Evolutionary conservation across 371 early-diverging fungal genomes (phyloP), one percentile per base, ranked within the genome.

Genomic region (Mucor plumbeus): DNA sequence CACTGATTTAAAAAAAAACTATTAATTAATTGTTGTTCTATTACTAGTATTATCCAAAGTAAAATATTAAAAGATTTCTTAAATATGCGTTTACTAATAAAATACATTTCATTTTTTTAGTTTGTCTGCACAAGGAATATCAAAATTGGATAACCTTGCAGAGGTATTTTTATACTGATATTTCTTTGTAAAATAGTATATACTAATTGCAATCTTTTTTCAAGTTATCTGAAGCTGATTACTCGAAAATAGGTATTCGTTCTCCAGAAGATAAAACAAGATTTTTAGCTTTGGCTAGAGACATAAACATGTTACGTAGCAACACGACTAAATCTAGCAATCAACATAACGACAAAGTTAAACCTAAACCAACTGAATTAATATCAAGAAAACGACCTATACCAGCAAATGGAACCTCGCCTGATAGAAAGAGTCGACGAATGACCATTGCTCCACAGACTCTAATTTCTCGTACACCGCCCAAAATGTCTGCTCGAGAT

Each of bases 1-100:
- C 4, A 11, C 26, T 3, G 21, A 39, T 35, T 59, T 8, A 9
- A 39, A 39, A 35, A 10, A 36, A 39, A 36, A 36, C 3, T 17
- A 59, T 39, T 59, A 39, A 36, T 14, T 21, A 40, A 53, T 11
- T 53, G 7, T 14, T 35, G 8, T 36, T 56, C 9, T 11, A 34
- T 61, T 11, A 10, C 2, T 63, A 73, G 73, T 73, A 70, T 64
- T 73, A 73, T 58, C 63, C 73, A 50, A 63, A 35, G 73, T 73
- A 69, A 39, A 48, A 39, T 21, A 33, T 13, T 0, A 38, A 1
- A 6, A 31, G 5, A 17, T 7, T 14, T 40, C n/a, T 47, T 26
- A 8, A 31, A 34, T 64, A 13, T 8, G 14, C 19, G 21, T 15
- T 36, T 10, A 50, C 38, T 38, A 14, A 61, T 59, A 26, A 59